Base-by-base conservation (phyloP, 164 flowering plant genomes). In the Nymphaea thermarum region DNA sequence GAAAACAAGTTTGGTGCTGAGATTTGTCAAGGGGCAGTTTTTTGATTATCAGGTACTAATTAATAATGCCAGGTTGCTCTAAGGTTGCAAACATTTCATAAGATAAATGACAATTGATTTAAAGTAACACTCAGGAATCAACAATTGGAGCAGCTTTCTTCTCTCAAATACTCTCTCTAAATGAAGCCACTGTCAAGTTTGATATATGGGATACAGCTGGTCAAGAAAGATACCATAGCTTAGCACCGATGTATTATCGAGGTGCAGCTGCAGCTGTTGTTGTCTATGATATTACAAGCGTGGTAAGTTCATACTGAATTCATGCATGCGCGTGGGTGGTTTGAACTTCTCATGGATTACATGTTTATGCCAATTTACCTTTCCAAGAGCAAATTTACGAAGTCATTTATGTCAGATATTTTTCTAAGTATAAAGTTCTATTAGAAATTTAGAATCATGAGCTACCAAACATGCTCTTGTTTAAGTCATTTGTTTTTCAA, bases 141-240 rank as follows among this genome's bases (percentile, higher is more conserved):
- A 91, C 97, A 12, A 91, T 91, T 55, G 97, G 97, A 66, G 96
- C 97, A 55, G 96, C 96, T 44, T 91, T 91, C 77, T 89, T 89
- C 82, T 85, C 97, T 2, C 96, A 89, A 73, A 76, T 83, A 60
- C 67, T 91, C 71, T 86, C 96, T 6, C 25, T 87, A 45, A 81
- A 80, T 67, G 92, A 89, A 72, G 90, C 77, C 6, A 89, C 91
- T 42, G 78, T 91, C 51, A 91, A 89, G 70, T 86, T 86, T 73
- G 96, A 89, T 66, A 87, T 91, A 82, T 91, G 97, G 96, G 96
- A 89, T 72, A 89, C 93, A 2, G 96, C 96, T 42, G 96, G 96
- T 64, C 96, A 89, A 74, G 96, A 89, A 71, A 68, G 96, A 60
- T 89, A 87, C 68, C 89, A 89, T 63, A 87, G 96, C 75, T 77